Conservation (phyloP, 148 eudicot genomes). For the Camellia japonica region DNA sequence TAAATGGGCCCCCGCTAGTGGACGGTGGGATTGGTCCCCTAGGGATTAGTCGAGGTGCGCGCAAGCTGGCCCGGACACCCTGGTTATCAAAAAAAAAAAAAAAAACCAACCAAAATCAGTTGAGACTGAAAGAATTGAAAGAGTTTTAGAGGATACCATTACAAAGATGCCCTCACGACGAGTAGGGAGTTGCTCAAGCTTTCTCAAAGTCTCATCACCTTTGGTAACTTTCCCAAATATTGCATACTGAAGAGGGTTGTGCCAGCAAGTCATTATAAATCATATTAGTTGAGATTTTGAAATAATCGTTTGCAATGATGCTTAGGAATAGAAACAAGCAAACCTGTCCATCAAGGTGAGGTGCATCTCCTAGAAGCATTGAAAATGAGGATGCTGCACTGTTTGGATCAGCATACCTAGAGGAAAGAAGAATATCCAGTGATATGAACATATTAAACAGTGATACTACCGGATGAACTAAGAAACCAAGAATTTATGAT, state of each 20-base stretch:
- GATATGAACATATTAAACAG: background rate
- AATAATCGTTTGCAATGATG: background rate
- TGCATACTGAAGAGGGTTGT: constrained; percentile 60
- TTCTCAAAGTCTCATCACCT: constrained; percentile 88
- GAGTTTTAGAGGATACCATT: constrained; percentile 57
- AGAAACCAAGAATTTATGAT: background rate
- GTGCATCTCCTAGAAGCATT: constrained; percentile 93
- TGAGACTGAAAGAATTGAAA: constrained; percentile 11
- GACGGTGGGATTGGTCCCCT: too few relatives aligned
- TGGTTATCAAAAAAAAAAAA: too few relatives aligned
- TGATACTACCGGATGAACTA: background rate
- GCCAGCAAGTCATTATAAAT: constrained; percentile 9
- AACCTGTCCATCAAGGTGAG: constrained; percentile 90
- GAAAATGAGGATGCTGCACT: constrained; percentile 92
- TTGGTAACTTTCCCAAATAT: constrained; percentile 83
- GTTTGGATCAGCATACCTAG: constrained; percentile 81
- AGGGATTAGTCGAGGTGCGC: too few relatives aligned
- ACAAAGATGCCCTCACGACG: constrained; percentile 92
- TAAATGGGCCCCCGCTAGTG: too few relatives aligned
- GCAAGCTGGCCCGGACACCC: too few relatives aligned
- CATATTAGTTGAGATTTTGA: background rate
- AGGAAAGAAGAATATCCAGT: background rate
- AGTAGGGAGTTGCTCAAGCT: constrained; percentile 86
- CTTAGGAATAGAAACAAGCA: constrained; percentile 18
- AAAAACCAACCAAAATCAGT: background rate